A percentile compares a stretch with the other conserved stretches of the same genome.
Conservation (phyloP, 305 asterid species). For the Fraxinus sp. region DNA sequence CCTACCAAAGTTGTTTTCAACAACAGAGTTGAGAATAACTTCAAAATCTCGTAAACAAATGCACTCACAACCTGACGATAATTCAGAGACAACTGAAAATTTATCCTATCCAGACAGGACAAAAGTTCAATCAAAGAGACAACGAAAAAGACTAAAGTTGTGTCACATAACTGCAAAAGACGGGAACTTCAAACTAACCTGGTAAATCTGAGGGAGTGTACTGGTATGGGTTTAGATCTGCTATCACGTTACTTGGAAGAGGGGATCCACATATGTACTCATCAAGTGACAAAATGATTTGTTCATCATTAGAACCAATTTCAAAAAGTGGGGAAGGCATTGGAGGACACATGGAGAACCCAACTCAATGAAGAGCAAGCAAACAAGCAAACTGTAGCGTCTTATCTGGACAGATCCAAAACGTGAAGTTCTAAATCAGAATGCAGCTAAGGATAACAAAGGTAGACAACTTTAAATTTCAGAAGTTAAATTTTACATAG, state of each 20-base stretch:
- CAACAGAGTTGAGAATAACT: background rate
- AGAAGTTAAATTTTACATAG: background rate
- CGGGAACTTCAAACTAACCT: constrained; percentile 34
- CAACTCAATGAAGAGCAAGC: constrained; percentile 14
- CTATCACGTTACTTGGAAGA: constrained; percentile 49
- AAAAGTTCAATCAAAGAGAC: background rate
- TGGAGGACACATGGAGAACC: constrained; percentile 53
- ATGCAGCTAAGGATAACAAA: constrained; percentile 8
- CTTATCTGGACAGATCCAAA: constrained; percentile 21
- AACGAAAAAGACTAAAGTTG: background rate
- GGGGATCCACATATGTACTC: constrained; percentile 30
- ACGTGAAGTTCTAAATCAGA: background rate
- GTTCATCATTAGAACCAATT: constrained; percentile 37
- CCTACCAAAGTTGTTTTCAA: background rate
- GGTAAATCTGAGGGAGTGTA: constrained; percentile 50
- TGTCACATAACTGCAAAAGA: background rate
- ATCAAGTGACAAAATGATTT: constrained; percentile 35
- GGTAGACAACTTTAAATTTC: background rate
- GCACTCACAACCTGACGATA: background rate
- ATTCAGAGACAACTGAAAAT: background rate
- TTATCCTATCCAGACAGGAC: background rate
- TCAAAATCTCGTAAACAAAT: background rate
- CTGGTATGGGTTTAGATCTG: constrained; percentile 45
- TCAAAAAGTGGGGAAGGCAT: constrained; percentile 28
- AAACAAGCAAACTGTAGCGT: background rate